Evolutionary conservation across 257 asterid species (phyloP), one percentile per base, ranked within the genome.

Genomic region (Lycium barbarum): DNA sequence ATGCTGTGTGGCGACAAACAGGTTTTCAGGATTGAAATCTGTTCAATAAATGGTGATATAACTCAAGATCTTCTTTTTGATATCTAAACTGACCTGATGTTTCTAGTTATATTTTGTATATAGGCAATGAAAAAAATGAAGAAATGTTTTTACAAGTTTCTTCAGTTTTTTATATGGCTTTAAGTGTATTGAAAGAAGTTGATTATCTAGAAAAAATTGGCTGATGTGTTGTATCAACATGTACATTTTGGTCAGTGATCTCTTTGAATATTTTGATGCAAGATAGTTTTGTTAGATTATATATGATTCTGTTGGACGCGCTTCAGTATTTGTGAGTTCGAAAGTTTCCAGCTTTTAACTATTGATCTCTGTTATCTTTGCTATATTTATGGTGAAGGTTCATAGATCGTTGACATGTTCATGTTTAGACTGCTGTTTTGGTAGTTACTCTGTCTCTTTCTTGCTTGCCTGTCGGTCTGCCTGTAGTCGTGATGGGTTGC

Each of bases 1-100:
- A 93, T 84, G 98, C 98, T 11, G 91, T 95, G 73, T 91, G 91
- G 94, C 97, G 92, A 36, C 94, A 91, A 86, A 95, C 98, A 85
- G 98, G 98, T 87, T 95, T 95, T 88, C 89, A 92, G 59, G 97
- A 93, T 58, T 90, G 80, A 88, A 14, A 22, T 79, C 36, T 65
- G 33, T 58, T 40, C 20, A 55, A 33, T 36, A 26, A 57, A 45
- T 76, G 7, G 45, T 40, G 45, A 40, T 40, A 40, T 40, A 40
- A 40, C 45, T 40, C 45, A 40, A 40, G 45, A 40, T 40, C 45
- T 40, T 4, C 45, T 40, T 40, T 40, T 40, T 40, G 45, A 40
- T 40, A 40, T 40, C 45, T 40, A 40, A 40, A 40, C 45, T 40
- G 6, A 40, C 45, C 45, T 40, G 45, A 40, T 40, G 45, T 40